Evolutionary conservation across 2,329 filamentous ascomycete species (phyloP).

Genomic region (Rhinocladiella similis): DNA sequence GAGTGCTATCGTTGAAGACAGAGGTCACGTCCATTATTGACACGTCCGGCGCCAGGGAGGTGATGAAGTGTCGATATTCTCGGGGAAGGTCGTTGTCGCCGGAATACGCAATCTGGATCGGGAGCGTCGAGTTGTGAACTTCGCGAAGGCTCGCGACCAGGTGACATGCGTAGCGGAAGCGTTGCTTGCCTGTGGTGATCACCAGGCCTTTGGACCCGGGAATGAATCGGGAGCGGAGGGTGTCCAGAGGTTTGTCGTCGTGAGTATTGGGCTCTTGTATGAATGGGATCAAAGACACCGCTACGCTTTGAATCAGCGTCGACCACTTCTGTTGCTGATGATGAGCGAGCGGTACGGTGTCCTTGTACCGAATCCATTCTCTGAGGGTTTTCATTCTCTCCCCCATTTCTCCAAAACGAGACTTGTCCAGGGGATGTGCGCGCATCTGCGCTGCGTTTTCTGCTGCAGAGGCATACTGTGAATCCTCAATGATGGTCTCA

Average conservation of each 20-base stretch:
- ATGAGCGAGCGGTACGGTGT: neutral
- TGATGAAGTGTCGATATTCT: conserved; percentile 7
- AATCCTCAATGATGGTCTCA: neutral
- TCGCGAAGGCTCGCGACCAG: conserved; percentile 23
- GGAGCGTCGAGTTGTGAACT: conserved; percentile 21
- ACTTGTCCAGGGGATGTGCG: conserved; percentile 5
- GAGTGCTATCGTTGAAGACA: conserved; percentile 18
- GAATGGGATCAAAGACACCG: conserved; percentile 2
- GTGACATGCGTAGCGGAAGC: conserved; percentile 23
- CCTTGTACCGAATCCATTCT: conserved; percentile 6
- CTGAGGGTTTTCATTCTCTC: conserved; percentile 3
- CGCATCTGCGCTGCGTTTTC: neutral
- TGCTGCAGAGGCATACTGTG: conserved; percentile 5
- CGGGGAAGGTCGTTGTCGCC: conserved; percentile 21
- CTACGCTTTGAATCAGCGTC: conserved; percentile 5
- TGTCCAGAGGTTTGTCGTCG: neutral
- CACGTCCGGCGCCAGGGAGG: conserved; percentile 14
- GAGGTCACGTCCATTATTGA: conserved; percentile 19
- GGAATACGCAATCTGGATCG: conserved; percentile 29
- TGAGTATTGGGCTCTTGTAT: neutral
- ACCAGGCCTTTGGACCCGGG: conserved; percentile 16
- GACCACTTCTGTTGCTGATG: conserved; percentile 3
- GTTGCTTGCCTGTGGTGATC: conserved; percentile 16
- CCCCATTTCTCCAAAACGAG: conserved; percentile 8
- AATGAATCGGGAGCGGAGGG: conserved; percentile 1